phyloP scores from a whole-genome alignment of 352 stramenopile species.

The Globisporangium viniferum region DNA sequence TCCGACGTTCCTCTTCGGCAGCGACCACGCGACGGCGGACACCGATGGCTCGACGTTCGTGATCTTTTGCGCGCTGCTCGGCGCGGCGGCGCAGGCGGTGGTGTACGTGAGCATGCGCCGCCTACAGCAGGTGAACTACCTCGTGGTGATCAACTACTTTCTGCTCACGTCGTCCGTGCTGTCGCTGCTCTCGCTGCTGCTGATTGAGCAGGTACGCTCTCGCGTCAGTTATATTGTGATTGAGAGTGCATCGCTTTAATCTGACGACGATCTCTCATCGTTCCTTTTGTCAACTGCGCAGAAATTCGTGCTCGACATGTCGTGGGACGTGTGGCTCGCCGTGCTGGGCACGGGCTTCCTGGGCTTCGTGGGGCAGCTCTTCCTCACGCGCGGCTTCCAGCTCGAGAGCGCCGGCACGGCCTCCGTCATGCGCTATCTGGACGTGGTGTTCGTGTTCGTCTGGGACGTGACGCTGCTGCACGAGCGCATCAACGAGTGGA shows the following conservation, averaged over 20 bases:
- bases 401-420: conserved; percentile 37
- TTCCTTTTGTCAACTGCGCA: conserved; percentile 1
- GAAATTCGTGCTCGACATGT: conserved; percentile 17
- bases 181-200: conserved; percentile 25
- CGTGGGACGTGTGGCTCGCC: conserved; percentile 21
- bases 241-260: neutral
- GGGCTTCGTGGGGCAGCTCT: conserved; percentile 40
- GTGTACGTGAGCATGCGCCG: conserved; percentile 33
- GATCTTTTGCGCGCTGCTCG: conserved; percentile 24
- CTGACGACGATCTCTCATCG: neutral
- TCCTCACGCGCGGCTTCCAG: conserved; percentile 43
- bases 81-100: conserved; percentile 21
- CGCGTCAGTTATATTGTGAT: neutral
- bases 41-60: conserved; percentile 26
- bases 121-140: conserved; percentile 29
- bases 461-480: conserved; percentile 33
- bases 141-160: conserved; percentile 44
- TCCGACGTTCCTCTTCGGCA: conserved; percentile 32
- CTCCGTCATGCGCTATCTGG: conserved; percentile 37
- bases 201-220: conserved; percentile 21
- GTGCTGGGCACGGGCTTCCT: conserved; percentile 28
- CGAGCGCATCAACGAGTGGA: conserved; percentile 34
- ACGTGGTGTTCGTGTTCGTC: conserved; percentile 43
- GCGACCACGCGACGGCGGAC: neutral
- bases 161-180: conserved; percentile 28